These are phyloP conservation scores for Hydnum rufescens DNA, from an alignment of 768 basidiomycete genomes.

Conservation along the genomic window DNA sequence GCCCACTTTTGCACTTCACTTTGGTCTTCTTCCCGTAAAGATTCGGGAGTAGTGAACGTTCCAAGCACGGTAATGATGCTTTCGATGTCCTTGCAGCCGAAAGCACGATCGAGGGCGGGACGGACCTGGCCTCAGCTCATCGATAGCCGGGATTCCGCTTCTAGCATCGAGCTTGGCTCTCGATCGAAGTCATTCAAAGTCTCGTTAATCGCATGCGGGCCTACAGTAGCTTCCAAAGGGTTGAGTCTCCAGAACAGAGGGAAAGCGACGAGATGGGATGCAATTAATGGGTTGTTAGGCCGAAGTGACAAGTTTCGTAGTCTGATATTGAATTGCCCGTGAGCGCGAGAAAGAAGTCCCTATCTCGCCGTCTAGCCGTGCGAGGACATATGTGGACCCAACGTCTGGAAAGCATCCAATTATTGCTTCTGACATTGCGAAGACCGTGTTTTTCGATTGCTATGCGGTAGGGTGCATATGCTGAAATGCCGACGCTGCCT, in stretches of 20 bases:
- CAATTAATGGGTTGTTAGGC: slow-evolving; percentile 87
- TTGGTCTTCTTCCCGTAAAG: slow-evolving; percentile 15
- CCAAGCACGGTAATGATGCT: slow-evolving; percentile 40
- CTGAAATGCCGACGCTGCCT: slow-evolving; percentile 77
- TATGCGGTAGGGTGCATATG: slow-evolving; percentile 72
- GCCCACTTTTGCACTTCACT: slow-evolving; percentile 53
- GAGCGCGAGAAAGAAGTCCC: slow-evolving; percentile 79
- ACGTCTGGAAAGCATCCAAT: slow-evolving; percentile 88
- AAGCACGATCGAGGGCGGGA: slow-evolving; percentile 62
- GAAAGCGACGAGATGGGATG: slow-evolving; percentile 76
- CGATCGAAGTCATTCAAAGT: slow-evolving; percentile 52
- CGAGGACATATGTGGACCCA: slow-evolving; percentile 76
- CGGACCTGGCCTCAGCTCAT: slow-evolving; percentile 34
- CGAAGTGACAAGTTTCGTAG: slow-evolving; percentile 73
- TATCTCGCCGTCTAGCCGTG: slow-evolving; percentile 65
- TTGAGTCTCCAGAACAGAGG: slow-evolving; percentile 51
- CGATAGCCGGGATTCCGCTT: slow-evolving; percentile 12
- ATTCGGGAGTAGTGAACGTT: slow-evolving; percentile 3
- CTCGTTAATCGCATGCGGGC: slow-evolving; percentile 21
- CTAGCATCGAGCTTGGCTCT: slow-evolving; percentile 34
- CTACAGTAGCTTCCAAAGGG: slow-evolving; percentile 33
- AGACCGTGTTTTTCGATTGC: slow-evolving; percentile 81
- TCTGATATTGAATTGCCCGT: slow-evolving; percentile 57
- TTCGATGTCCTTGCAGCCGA: slow-evolving; percentile 50
- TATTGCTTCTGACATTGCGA: slow-evolving; percentile 95